Evolutionary conservation across 2,329 filamentous ascomycete genomes (phyloP).

Genomic region (Ceratocystis cubensis): DNA sequence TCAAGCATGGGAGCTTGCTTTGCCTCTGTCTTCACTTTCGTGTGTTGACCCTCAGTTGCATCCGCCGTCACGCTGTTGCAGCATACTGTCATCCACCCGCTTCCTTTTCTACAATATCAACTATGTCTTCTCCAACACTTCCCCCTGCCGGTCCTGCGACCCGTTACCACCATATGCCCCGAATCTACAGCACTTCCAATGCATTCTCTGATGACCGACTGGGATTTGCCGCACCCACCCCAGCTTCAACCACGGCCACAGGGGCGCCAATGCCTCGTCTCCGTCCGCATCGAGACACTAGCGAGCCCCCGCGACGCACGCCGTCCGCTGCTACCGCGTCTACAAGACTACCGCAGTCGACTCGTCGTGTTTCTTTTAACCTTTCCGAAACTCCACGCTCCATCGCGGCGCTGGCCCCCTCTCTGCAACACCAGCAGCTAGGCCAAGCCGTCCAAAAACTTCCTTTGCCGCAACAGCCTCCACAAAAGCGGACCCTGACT

Average conservation of each 20-base stretch:
- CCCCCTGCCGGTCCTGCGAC: not conserved
- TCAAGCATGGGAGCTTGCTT: slow-evolving; percentile 7
- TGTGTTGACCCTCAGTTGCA: slow-evolving; percentile 10
- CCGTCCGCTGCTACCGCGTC: not conserved
- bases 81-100: not conserved
- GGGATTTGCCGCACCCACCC: not conserved
- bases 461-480: slow-evolving; percentile 1
- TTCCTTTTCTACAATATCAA: not conserved
- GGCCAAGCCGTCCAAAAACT: not conserved
- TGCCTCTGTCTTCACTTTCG: slow-evolving; percentile 9
- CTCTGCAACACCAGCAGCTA: not conserved
- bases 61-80: not conserved
- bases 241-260: not conserved
- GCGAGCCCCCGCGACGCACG: slow-evolving; percentile 6
- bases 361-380: slow-evolving; percentile 11
- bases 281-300: slow-evolving; percentile 6
- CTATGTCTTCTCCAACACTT: not conserved
- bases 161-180: not conserved
- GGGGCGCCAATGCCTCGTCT: not conserved
- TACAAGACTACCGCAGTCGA: slow-evolving; percentile 8
- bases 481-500: not conserved
- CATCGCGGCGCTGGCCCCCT: not conserved
- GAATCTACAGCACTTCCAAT: slow-evolving; percentile 4
- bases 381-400: slow-evolving; percentile 14
- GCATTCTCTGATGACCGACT: not conserved